Evolutionary conservation across 768 basidiomycete species (phyloP).

Genomic region (Cantharellus cinnabarinus): DNA sequence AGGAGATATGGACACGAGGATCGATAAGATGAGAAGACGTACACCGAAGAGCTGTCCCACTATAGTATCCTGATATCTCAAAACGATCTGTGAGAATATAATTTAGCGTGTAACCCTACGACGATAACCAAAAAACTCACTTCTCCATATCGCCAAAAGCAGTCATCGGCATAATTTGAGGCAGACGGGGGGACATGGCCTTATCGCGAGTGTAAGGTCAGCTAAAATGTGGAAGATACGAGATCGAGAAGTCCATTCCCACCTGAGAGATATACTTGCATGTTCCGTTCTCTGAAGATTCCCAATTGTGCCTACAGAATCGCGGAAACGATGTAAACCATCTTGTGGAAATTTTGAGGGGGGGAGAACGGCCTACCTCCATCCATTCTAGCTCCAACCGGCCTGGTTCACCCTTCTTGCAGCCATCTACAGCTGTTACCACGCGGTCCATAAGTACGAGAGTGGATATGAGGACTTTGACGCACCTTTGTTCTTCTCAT

Average conservation of each 20-base stretch:
- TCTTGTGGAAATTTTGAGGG: background rate
- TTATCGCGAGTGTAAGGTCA: background rate
- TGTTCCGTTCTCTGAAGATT: slow-evolving; percentile 40
- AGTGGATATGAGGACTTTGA: background rate
- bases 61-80: slow-evolving; percentile 73
- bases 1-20: slow-evolving; percentile 2
- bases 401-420: slow-evolving; percentile 50
- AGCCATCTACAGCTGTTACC: slow-evolving; percentile 50
- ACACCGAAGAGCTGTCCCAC: slow-evolving; percentile 73
- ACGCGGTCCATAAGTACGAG: background rate
- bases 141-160: slow-evolving; percentile 14
- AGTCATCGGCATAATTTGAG: slow-evolving; percentile 50
- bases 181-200: background rate
- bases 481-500: slow-evolving; percentile 69
- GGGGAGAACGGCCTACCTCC: slow-evolving; percentile 18
- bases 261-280: slow-evolving; percentile 48
- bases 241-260: background rate
- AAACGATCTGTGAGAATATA: slow-evolving; percentile 27
- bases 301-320: slow-evolving; percentile 37
- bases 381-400: slow-evolving; percentile 81
- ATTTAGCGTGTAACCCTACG: background rate
- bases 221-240: slow-evolving; percentile 18
- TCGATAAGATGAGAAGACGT: slow-evolving; percentile 19
- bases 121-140: background rate
- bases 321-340: background rate